Base-by-base conservation (phyloP, 352 stramenopile species). In the Pythium phragmitis region DNA sequence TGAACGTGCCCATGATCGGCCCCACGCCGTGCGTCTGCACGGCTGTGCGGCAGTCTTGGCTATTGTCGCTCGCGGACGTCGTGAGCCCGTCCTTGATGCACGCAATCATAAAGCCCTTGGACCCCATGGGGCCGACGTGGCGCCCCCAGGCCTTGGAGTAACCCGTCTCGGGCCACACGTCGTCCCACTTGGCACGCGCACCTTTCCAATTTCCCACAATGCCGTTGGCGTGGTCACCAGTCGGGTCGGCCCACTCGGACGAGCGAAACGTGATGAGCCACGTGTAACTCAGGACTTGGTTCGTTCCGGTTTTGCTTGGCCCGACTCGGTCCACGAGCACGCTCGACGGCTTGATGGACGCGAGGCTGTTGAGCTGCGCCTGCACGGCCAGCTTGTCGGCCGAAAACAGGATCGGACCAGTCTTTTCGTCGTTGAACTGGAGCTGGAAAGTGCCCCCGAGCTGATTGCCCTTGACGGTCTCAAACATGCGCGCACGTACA, bases 121-220 rank as follows among this genome's bases (percentile, higher is more conserved):
- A 16, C 6, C 69, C 69, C 43, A 98, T 80, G 36, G 96, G 85
- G 0, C 96, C 96, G 4, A 98, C 93, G 61, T 99, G 98, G 17
- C 95, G 96, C 1, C 96, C 96, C 96, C 96, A 99, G 5, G 91
- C 92, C 68, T 98, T 98, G 2, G 94, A 98, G 74, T 98, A 98
- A 0, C 88, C 87, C 0, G 89, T 92, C 28, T 87, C 84, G 9
- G 74, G 59, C 96, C 96, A 99, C 21, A 91, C 91, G 58, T 98
- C 94, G 39, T 85, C 82, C 78, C 85, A 97, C 30, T 72, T 75
- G 0, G 87, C 83, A 2, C 78, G 66, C 9, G 79, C 46, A 17
- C 96, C 94, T 59, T 95, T 83, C 94, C 96, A 98, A 62, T 98
- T 99, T 8, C 95, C 95, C 17, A 88, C 69, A 53, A 93, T 91